Base-by-base conservation (phyloP, 768 basidiomycete genomes). In the Trametes cingulata region DNA sequence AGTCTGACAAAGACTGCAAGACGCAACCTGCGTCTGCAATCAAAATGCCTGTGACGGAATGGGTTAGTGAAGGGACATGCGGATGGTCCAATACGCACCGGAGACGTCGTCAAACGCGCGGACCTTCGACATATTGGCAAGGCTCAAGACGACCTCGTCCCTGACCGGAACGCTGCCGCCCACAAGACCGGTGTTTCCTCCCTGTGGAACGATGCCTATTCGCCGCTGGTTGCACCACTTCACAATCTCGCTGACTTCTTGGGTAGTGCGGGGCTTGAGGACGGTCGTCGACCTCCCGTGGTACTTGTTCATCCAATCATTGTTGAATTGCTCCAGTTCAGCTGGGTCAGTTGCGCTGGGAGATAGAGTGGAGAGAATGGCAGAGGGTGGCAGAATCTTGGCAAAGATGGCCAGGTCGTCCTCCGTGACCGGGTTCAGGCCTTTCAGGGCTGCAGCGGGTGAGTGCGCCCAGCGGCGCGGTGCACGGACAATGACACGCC, bases 271-370 rank as follows among this genome's bases (percentile, higher is more conserved):
- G 6, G 97, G 97, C 71, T 90, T 93, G 52, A 98, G 78, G 13
- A 99, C 91, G 25, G 94, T 89, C 15, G 86, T 85, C 9, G 92
- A 85, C 17, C 78, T 74, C n/a, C 96, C 97, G 54, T 81, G 82
- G 72, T 95, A 98, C 73, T 96, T 96, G 67, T 88, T 88, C 88
- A 97, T 93, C 95, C 95, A 97, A 73, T 99, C 96, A 64, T 82
- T 77, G 73, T 99, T 98, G 80, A 82, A 96, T 2, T 76, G 79
- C 3, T 80, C 79, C 27, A 98, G 82, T 63, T 97, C 95, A 12
- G 85, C 78, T 8, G 77, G 39, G n/a, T 83, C 58, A 17, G 75
- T 66, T 8, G 80, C 72, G 43, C 63, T 63, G 14, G 88, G 81
- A 24, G 83, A 68, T 2, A 90, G 78, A 8, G 88, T 88, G 19